These are phyloP conservation scores for Vitis rotundifolia DNA, from an alignment of 164 flowering plant genomes.

Conservation along the genomic window DNA sequence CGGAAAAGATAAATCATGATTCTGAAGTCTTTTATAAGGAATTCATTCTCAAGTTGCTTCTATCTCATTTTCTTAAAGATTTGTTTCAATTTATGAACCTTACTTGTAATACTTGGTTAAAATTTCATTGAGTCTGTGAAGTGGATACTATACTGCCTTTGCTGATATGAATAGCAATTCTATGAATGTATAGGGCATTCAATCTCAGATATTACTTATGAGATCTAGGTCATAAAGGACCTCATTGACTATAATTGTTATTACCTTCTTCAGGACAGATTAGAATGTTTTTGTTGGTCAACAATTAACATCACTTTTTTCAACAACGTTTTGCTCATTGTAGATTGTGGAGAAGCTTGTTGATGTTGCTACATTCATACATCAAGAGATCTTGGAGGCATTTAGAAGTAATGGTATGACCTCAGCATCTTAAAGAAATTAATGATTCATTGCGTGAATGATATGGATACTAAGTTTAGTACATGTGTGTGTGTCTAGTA, in stretches of 20 bases:
- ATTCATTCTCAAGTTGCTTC: background rate
- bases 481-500: background rate
- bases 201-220: background rate
- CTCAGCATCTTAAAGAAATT: background rate
- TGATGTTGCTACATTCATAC: conserved; percentile 58
- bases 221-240: background rate
- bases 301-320: background rate
- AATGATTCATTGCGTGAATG: background rate
- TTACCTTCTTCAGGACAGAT: background rate
- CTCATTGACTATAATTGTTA: background rate
- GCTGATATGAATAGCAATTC: background rate
- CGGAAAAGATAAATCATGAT: conserved; percentile 1
- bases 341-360: conserved; percentile 85
- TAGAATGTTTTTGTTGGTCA: conserved; percentile 5
- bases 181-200: background rate
- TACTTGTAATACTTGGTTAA: background rate
- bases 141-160: background rate
- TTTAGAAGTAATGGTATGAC: conserved; percentile 53
- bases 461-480: background rate
- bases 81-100: background rate
- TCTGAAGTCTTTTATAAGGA: background rate
- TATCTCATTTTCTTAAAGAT: background rate
- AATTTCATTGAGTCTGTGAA: background rate
- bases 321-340: conserved; percentile 15
- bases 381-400: conserved; percentile 59